Evolutionary conservation across 75 land plant genomes (phyloP).

Genomic region (Isoetes taiwanensis): DNA sequence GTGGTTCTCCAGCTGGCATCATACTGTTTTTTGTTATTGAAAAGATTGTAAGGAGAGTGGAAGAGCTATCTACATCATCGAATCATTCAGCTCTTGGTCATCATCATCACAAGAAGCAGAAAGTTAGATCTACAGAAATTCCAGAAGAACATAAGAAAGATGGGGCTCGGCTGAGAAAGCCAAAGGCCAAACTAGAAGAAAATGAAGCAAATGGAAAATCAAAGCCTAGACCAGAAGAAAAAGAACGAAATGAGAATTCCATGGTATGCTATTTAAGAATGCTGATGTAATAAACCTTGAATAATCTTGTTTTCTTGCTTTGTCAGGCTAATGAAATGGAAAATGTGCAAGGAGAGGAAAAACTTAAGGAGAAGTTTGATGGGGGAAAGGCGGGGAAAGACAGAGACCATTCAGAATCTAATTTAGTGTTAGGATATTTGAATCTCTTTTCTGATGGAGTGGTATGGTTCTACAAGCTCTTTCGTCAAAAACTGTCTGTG

Average conservation of each 20-base stretch:
- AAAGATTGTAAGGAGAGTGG: conserved; percentile 88
- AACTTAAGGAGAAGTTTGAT: background rate
- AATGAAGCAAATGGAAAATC: too few species aligned
- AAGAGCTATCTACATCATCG: conserved; percentile 34
- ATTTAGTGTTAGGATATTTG: conserved; percentile 75
- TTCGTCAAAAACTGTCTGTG: too few species aligned
- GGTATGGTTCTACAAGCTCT: conserved; percentile 43
- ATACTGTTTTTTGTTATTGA: conserved; percentile 84
- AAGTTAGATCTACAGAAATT: conserved; percentile 5
- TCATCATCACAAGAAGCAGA: conserved; percentile 68
- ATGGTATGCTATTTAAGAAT: conserved; percentile 22
- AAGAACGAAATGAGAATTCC: background rate
- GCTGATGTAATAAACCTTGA: conserved; percentile 24
- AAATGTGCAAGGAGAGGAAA: too few species aligned
- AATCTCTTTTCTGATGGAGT: conserved; percentile 98
- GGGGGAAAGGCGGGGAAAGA: conserved; percentile 2
- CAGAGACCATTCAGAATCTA: conserved; percentile 6
- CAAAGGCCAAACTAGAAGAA: conserved; percentile 1
- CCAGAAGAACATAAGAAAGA: conserved; percentile 18
- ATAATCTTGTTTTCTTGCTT: background rate
- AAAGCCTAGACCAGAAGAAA: conserved; percentile 1
- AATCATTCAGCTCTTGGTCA: conserved; percentile 19
- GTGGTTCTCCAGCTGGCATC: conserved; percentile 93
- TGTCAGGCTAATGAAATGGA: conserved; percentile 1
- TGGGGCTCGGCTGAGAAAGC: conserved; percentile 1